Percentiles rank a stretch among this genome's conserved stretches.
phyloP scores from a whole-genome alignment of 2,329 filamentous ascomycete species.

The Coniella lustricola region DNA sequence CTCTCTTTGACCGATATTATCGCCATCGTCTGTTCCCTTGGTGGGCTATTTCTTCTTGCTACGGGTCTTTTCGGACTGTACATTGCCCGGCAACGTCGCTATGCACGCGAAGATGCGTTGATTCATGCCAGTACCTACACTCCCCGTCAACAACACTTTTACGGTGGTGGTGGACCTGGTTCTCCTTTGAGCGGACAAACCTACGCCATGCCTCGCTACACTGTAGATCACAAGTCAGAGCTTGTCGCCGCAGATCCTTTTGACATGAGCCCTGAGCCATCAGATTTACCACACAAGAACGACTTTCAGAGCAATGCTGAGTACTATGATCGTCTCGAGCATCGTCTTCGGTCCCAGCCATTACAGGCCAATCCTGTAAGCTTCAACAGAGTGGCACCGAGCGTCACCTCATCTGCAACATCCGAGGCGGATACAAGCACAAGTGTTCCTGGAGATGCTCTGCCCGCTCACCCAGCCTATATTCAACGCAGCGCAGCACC shows the following conservation, averaged over 20 bases:
- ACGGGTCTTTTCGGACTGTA: conserved; percentile 40
- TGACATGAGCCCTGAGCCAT: conserved; percentile 1
- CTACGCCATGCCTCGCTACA: conserved; percentile 20
- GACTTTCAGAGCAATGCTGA: conserved; percentile 28
- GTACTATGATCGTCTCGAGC: conserved; percentile 34
- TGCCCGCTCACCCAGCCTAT: conserved; percentile 45
- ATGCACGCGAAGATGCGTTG: conserved; percentile 23
- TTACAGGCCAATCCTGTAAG: conserved; percentile 8
- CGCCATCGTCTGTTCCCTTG: conserved; percentile 43
- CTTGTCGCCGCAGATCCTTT: background rate
- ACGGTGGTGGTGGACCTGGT: conserved; percentile 5
- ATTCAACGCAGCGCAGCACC: conserved; percentile 26
- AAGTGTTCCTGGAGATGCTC: conserved; percentile 19
- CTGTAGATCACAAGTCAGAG: conserved; percentile 26
- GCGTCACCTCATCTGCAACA: background rate
- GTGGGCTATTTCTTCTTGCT: conserved; percentile 35
- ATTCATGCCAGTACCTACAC: background rate
- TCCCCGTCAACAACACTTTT: background rate
- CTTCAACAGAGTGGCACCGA: background rate
- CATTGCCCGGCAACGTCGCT: conserved; percentile 36
- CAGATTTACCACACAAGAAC: conserved; percentile 11
- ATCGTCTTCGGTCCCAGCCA: conserved; percentile 13
- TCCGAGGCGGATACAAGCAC: background rate
- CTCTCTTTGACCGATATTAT: conserved; percentile 45
- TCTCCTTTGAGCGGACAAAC: conserved; percentile 20